Conservation (phyloP, 2,329 filamentous ascomycete genomes). For the Apiospora saccharicola region DNA sequence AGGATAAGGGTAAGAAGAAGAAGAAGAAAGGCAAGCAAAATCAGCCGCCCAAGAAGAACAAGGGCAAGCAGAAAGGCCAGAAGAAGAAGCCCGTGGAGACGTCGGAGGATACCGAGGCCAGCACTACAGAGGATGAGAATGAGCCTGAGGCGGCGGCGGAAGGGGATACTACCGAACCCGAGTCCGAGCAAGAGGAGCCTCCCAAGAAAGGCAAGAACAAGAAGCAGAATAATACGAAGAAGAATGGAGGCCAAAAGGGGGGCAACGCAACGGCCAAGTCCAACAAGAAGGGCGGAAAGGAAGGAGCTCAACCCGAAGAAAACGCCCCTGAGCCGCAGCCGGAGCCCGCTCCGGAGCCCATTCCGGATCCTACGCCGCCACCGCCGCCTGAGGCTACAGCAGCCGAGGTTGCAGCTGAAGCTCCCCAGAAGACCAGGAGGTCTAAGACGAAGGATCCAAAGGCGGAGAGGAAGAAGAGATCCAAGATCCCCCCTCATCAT, state of each 20-base stretch:
- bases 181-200: conserved; percentile 26
- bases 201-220: conserved; percentile 37
- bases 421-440: not conserved
- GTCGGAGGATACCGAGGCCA: not conserved
- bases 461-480: conserved; percentile 24
- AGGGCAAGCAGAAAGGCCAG: conserved; percentile 26
- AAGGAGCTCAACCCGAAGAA: not conserved
- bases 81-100: not conserved
- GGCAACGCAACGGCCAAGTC: not conserved
- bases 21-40: conserved; percentile 23
- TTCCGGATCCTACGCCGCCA: not conserved
- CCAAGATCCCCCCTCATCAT: conserved; percentile 26
- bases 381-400: not conserved
- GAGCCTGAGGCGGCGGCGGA: not conserved
- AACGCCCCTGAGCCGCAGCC: not conserved
- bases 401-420: not conserved
- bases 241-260: conserved; percentile 24
- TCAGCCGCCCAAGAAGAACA: conserved; percentile 27
- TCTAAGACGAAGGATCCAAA: conserved; percentile 23
- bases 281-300: not conserved
- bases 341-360: not conserved
- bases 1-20: conserved; percentile 16
- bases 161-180: not conserved
- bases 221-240: conserved; percentile 36
- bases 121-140: not conserved